Conservation (phyloP, 2,329 filamentous ascomycete genomes). For the Dothistroma pini region DNA sequence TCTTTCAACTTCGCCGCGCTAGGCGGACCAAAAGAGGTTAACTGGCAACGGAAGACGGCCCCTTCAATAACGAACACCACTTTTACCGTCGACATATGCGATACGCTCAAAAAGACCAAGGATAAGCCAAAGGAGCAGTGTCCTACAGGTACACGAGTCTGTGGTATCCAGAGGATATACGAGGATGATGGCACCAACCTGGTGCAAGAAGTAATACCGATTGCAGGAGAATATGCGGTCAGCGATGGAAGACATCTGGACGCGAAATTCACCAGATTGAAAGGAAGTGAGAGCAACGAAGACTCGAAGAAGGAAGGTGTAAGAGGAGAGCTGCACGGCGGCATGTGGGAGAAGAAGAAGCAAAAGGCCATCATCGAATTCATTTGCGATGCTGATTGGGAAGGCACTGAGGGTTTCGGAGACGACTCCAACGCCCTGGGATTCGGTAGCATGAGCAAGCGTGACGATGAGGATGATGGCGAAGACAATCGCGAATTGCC, state of each 20-base stretch:
- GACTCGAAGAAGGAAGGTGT: slow-evolving; percentile 70
- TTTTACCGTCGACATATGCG: slow-evolving; percentile 77
- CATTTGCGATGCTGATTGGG: slow-evolving; percentile 68
- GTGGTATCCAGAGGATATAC: slow-evolving; percentile 64
- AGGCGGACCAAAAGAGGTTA: slow-evolving; percentile 64
- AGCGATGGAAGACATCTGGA: slow-evolving; percentile 60
- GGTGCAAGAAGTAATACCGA: slow-evolving; percentile 61
- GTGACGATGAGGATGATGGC: slow-evolving; percentile 33
- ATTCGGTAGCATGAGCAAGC: slow-evolving; percentile 51
- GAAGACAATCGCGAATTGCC: slow-evolving; percentile 35
- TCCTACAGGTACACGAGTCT: slow-evolving; percentile 69
- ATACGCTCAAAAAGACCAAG: slow-evolving; percentile 59
- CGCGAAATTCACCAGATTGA: slow-evolving; percentile 63
- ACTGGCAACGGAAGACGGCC: slow-evolving; percentile 49
- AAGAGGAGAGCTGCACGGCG: slow-evolving; percentile 63
- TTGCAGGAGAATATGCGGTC: slow-evolving; percentile 67
- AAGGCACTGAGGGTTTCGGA: slow-evolving; percentile 68
- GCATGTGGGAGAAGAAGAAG: slow-evolving; percentile 51
- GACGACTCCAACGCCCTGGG: slow-evolving; percentile 56
- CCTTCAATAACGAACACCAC: slow-evolving; percentile 66
- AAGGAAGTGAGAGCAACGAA: slow-evolving; percentile 58
- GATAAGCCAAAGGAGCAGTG: slow-evolving; percentile 56
- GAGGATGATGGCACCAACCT: slow-evolving; percentile 47
- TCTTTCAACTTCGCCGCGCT: slow-evolving; percentile 63
- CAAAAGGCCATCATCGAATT: slow-evolving; percentile 83